These are phyloP conservation scores for Claviceps paspali DNA, from an alignment of 2,329 filamentous ascomycete genomes.

Conservation along the genomic window DNA sequence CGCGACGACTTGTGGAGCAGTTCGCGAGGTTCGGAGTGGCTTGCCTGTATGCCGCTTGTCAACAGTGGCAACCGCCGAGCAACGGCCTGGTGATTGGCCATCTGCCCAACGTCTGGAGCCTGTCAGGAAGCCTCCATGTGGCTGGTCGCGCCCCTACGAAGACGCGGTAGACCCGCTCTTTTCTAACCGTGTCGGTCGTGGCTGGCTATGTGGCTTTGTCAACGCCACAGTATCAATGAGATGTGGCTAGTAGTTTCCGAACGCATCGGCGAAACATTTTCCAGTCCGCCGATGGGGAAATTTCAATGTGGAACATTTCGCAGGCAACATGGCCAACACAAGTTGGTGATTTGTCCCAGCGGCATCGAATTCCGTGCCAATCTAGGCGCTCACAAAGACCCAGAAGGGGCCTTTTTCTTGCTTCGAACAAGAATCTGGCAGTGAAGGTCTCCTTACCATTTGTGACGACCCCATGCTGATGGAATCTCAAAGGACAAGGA, in stretches of 20 bases:
- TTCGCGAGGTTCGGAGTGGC: too few relatives aligned
- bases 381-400: conserved; percentile 1
- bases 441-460: too few relatives aligned
- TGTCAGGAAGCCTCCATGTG: too few relatives aligned
- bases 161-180: conserved; percentile 4
- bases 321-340: background rate
- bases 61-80: conserved; percentile 41
- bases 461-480: too few relatives aligned
- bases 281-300: conserved; percentile 12
- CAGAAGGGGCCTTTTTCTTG: background rate
- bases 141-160: conserved; percentile 12
- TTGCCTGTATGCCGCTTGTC: too few relatives aligned
- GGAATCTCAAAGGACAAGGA: too few relatives aligned
- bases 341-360: background rate
- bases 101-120: conserved; percentile 4
- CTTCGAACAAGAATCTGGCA: too few relatives aligned
- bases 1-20: conserved; percentile 8
- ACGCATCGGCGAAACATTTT: conserved; percentile 13
- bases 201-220: conserved; percentile 1
- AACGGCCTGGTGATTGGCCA: conserved; percentile 35
- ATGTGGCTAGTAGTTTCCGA: background rate
- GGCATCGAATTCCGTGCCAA: background rate
- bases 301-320: conserved; percentile 6
- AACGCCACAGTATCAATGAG: background rate
- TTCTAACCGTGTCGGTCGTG: conserved; percentile 11